These are phyloP conservation scores for Phytophthora ramorum DNA, from an alignment of 352 stramenopile species.

Conservation along the genomic window DNA sequence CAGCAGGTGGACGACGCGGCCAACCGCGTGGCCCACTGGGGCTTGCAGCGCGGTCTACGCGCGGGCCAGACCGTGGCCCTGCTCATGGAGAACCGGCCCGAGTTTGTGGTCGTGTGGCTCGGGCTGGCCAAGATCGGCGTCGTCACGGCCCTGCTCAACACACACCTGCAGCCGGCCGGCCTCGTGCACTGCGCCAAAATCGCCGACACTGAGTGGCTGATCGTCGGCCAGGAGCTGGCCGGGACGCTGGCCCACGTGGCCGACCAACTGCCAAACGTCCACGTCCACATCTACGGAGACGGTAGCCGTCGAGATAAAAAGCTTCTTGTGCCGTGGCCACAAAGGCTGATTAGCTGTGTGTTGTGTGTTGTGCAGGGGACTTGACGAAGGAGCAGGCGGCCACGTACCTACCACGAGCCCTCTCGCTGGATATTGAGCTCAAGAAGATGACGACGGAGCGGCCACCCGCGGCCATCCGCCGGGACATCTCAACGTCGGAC, in stretches of 20 bases:
- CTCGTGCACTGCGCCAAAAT: slow-evolving; percentile 84
- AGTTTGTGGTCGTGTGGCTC: slow-evolving; percentile 87
- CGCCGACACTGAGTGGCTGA: slow-evolving; percentile 61
- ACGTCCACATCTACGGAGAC: slow-evolving; percentile 62
- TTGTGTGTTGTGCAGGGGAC: slow-evolving; percentile 23
- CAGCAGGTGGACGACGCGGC: slow-evolving; percentile 62
- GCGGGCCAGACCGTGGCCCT: slow-evolving; percentile 77
- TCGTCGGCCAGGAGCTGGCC: slow-evolving; percentile 76
- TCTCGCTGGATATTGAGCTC: slow-evolving; percentile 55
- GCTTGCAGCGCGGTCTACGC: slow-evolving; percentile 51
- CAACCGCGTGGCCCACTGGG: slow-evolving; percentile 85
- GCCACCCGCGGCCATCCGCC: slow-evolving; percentile 34
- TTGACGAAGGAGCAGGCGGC: slow-evolving; percentile 17
- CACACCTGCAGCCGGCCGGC: slow-evolving; percentile 62
- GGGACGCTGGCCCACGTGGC: slow-evolving; percentile 46
- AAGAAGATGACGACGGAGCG: slow-evolving; percentile 33
- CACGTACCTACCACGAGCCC: slow-evolving; percentile 41
- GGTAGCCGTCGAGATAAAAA: slow-evolving; percentile 26
- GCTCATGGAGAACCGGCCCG: slow-evolving; percentile 88
- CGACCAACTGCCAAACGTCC: slow-evolving; percentile 42
- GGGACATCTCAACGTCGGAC: slow-evolving; percentile 57
- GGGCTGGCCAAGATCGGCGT: slow-evolving; percentile 87
- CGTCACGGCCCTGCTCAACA: slow-evolving; percentile 88
- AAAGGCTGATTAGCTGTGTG: background rate
- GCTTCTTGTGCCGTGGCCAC: background rate